Evolutionary conservation across 192 early-diverging fungal species (phyloP).

Genomic region (Mortierella antarctica): DNA sequence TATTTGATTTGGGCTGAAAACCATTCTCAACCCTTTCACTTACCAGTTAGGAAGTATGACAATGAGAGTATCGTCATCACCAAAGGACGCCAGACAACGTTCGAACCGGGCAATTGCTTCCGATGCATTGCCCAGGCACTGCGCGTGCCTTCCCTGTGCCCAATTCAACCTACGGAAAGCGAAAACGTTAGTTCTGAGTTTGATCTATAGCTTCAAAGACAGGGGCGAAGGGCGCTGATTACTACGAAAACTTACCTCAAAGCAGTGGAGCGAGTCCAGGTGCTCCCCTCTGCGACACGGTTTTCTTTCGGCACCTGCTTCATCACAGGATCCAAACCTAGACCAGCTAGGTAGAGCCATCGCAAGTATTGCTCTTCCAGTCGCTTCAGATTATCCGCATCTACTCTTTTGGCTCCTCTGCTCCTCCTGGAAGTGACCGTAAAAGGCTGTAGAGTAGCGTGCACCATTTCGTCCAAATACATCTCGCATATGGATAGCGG

Average conservation of each 20-base stretch:
- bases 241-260: slow-evolving; percentile 9
- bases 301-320: background rate
- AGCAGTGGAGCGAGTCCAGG: slow-evolving; percentile 5
- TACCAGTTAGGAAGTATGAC: slow-evolving; percentile 45
- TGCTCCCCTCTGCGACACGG: background rate
- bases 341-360: slow-evolving; percentile 33
- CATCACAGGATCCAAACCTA: background rate
- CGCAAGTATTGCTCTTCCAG: slow-evolving; percentile 31
- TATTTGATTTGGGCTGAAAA: background rate
- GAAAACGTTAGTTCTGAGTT: background rate
- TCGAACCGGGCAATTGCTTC: slow-evolving; percentile 43
- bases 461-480: slow-evolving; percentile 42
- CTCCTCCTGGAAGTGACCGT: slow-evolving; percentile 9
- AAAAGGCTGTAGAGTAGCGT: slow-evolving; percentile 20
- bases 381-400: slow-evolving; percentile 20
- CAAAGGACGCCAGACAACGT: slow-evolving; percentile 3
- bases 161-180: slow-evolving; percentile 12
- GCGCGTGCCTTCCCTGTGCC: slow-evolving; percentile 36
- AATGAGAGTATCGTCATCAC: background rate
- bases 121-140: slow-evolving; percentile 33
- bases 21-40: background rate
- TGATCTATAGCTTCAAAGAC: no score
- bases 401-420: slow-evolving; percentile 25
- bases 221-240: no score
- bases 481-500: slow-evolving; percentile 32